Conservation (phyloP, 768 basidiomycete species). For the Lentinula lateritia region DNA sequence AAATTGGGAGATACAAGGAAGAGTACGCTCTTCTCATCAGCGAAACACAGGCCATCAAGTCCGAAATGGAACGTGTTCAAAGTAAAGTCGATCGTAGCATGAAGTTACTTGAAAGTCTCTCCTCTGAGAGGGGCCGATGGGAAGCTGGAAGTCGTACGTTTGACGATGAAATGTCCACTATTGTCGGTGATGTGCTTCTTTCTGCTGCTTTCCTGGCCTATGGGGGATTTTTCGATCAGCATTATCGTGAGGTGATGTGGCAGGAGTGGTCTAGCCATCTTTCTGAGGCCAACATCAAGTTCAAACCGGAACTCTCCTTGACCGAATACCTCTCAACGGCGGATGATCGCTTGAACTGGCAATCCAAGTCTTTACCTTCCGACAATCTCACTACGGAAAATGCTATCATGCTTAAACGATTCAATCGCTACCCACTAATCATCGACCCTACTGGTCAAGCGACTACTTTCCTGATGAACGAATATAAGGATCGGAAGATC, state of each 20-base stretch:
- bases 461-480: slow-evolving; percentile 87
- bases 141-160: slow-evolving; percentile 92
- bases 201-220: slow-evolving; percentile 97
- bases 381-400: slow-evolving; percentile 97
- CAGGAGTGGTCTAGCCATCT: slow-evolving; percentile 91
- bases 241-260: slow-evolving; percentile 97
- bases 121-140: slow-evolving; percentile 93
- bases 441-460: slow-evolving; percentile 99
- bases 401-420: slow-evolving; percentile 98
- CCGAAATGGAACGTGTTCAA: slow-evolving; percentile 96
- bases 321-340: slow-evolving; percentile 96
- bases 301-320: slow-evolving; percentile 87
- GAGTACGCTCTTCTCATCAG: slow-evolving; percentile 97
- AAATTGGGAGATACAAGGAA: slow-evolving; percentile 92
- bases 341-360: slow-evolving; percentile 94
- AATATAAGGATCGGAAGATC: slow-evolving; percentile 95
- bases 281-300: slow-evolving; percentile 83
- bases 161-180: slow-evolving; percentile 97
- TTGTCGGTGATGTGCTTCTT: slow-evolving; percentile 92
- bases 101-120: slow-evolving; percentile 89
- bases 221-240: slow-evolving; percentile 97
- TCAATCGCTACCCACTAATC: slow-evolving; percentile 95
- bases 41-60: slow-evolving; percentile 94
- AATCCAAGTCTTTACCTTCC: slow-evolving; percentile 90
- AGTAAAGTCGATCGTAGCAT: slow-evolving; percentile 96